Evolutionary conservation across 1,284 basidiomycete species (phyloP).

Genomic region (Mycena sp.): DNA sequence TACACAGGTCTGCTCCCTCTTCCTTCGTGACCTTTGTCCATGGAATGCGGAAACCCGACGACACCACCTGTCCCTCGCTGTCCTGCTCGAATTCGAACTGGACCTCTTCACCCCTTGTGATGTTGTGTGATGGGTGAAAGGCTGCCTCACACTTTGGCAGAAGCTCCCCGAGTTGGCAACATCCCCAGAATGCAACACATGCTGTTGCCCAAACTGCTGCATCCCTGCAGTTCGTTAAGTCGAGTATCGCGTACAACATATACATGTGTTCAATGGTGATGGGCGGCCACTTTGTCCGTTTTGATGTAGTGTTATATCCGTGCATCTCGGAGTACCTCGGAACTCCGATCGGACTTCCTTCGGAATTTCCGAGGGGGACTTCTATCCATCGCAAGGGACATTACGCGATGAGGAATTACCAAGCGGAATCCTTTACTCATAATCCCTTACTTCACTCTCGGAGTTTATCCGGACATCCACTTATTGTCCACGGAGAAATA

Average conservation of each 20-base stretch:
- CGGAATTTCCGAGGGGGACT: no score
- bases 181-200: conserved; percentile 2
- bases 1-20: no score
- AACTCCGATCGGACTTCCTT: no score
- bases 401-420: no score
- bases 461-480: no score
- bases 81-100: background rate
- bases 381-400: no score
- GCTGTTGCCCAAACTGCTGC: background rate
- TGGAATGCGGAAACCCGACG: background rate
- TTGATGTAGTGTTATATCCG: background rate
- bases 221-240: background rate
- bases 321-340: no score
- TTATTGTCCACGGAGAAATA: no score
- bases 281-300: background rate
- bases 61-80: background rate
- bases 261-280: conserved; percentile 9
- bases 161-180: background rate
- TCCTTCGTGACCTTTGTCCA: conserved; percentile 3
- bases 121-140: background rate
- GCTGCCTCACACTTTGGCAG: background rate
- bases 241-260: background rate
- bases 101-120: background rate
- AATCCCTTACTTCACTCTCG: no score
- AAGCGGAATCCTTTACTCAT: no score